Evolutionary conservation across 805 yeast species (phyloP).

Genomic region (Metschnikowia aberdeeniae): DNA sequence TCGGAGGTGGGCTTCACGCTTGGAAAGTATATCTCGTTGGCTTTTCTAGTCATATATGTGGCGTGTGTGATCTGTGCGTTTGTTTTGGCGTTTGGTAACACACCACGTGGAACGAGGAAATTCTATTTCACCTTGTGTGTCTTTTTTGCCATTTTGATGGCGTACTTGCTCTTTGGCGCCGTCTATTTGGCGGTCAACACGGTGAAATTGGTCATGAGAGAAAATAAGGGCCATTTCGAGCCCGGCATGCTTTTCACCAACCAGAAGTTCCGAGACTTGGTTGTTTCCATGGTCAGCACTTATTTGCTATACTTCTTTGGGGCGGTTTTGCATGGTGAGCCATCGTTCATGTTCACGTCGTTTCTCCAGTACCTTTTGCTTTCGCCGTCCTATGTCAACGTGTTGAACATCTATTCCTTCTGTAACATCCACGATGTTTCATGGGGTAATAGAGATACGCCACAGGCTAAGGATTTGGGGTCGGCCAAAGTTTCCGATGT

Average conservation of each 20-base stretch:
- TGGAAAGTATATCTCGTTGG: conserved; percentile 72
- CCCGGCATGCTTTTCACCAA: conserved; percentile 53
- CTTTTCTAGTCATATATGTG: conserved; percentile 81
- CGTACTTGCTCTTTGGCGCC: conserved; percentile 84
- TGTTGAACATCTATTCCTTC: conserved; percentile 89
- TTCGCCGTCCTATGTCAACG: conserved; percentile 88
- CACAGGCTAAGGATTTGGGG: conserved; percentile 66
- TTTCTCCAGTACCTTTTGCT: conserved; percentile 78
- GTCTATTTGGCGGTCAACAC: conserved; percentile 74
- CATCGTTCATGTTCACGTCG: conserved; percentile 88
- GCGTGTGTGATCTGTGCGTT: conserved; percentile 80
- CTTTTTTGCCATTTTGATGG: conserved; percentile 85
- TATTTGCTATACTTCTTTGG: conserved; percentile 76
- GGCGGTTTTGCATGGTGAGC: conserved; percentile 79
- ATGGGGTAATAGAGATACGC: conserved; percentile 95
- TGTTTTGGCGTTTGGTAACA: conserved; percentile 87
- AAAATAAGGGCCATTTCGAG: conserved; percentile 36
- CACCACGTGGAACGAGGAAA: conserved; percentile 83
- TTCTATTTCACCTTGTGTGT: conserved; percentile 72
- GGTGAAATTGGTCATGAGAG: conserved; percentile 50
- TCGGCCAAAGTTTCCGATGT: conserved; percentile 61
- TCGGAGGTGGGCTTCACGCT: conserved; percentile 58
- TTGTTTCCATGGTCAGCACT: conserved; percentile 82
- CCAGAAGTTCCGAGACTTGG: conserved; percentile 75
- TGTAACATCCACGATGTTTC: conserved; percentile 95